Percentiles rank a stretch among this genome's conserved stretches.
Evolutionary conservation across 2,329 filamentous ascomycete genomes (phyloP).

Genomic region (Samsoniella hepiali): DNA sequence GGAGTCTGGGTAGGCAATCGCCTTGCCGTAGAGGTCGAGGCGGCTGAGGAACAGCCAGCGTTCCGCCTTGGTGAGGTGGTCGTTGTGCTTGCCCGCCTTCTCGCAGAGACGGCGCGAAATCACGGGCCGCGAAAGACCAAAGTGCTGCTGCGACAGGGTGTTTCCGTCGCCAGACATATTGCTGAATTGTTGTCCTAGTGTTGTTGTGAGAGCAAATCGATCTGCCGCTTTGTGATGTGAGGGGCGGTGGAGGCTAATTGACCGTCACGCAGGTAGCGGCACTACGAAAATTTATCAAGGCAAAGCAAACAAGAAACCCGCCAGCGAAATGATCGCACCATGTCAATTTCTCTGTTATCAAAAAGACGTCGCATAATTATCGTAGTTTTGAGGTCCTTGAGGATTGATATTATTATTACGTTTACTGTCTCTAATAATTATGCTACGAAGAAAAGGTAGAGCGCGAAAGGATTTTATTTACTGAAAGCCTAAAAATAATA

Average conservation of each 20-base stretch:
- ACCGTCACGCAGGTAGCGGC: background rate
- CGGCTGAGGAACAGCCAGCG: conserved; percentile 21
- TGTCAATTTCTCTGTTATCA: no score
- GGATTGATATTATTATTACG: no score
- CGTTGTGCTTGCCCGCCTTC: conserved; percentile 21
- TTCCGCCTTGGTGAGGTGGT: conserved; percentile 21
- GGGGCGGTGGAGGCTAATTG: conserved; percentile 6
- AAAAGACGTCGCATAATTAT: no score
- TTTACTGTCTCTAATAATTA: no score
- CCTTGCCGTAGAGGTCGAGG: conserved; percentile 20
- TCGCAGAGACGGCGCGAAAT: conserved; percentile 19
- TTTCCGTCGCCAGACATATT: background rate
- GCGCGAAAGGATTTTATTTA: no score
- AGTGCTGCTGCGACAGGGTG: background rate
- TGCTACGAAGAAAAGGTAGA: no score
- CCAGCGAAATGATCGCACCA: no score
- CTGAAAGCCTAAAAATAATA: no score
- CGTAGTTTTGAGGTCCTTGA: no score
- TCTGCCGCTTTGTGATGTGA: background rate
- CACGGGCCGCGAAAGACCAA: background rate
- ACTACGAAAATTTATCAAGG: background rate
- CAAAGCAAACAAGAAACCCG: background rate
- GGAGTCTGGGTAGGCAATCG: conserved; percentile 20
- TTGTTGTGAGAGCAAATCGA: background rate
- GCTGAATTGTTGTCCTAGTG: background rate